Evolutionary conservation across 2,329 filamentous ascomycete genomes (phyloP).

Genomic region (Xylariaceae sp.): DNA sequence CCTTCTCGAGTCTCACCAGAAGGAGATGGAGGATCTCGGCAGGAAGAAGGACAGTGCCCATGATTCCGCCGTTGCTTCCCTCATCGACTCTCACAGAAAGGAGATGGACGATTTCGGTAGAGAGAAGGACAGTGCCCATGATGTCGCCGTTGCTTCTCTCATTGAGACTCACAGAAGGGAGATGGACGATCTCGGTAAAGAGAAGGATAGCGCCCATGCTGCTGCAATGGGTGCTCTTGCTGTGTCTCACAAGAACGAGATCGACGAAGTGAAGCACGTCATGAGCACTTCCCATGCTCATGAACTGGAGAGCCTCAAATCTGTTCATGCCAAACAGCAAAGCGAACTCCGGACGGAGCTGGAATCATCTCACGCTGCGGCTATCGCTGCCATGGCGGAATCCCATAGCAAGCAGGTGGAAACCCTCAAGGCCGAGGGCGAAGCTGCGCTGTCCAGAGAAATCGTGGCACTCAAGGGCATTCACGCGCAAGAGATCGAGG

Average conservation of each 20-base stretch:
- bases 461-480: conserved; percentile 24
- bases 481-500: conserved; percentile 28
- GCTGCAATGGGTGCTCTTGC: conserved; percentile 19
- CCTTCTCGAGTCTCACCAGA: conserved; percentile 11
- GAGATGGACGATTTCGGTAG: conserved; percentile 20
- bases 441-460: conserved; percentile 24
- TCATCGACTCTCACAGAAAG: conserved; percentile 13
- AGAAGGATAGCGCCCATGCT: conserved; percentile 18
- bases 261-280: conserved; percentile 15
- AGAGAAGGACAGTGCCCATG: too few species aligned
- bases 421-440: conserved; percentile 22
- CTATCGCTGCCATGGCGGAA: conserved; percentile 23
- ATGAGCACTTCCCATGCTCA: conserved; percentile 14
- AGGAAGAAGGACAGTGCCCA: conserved; percentile 19
- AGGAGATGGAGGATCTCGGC: conserved; percentile 12
- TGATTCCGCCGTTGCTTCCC: conserved; percentile 20
- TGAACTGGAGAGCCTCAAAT: conserved; percentile 20
- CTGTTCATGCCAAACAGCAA: conserved; percentile 16
- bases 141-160: too few species aligned
- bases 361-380: conserved; percentile 20
- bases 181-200: conserved; percentile 12
- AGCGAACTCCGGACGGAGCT: conserved; percentile 21
- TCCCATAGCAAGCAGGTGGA: conserved; percentile 26
- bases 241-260: conserved; percentile 15
- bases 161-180: conserved; percentile 16